A percentile compares a stretch with the other conserved stretches of the same genome.
phyloP scores from a whole-genome alignment of 2,329 filamentous ascomycete species.

The Aulographum hederae region DNA sequence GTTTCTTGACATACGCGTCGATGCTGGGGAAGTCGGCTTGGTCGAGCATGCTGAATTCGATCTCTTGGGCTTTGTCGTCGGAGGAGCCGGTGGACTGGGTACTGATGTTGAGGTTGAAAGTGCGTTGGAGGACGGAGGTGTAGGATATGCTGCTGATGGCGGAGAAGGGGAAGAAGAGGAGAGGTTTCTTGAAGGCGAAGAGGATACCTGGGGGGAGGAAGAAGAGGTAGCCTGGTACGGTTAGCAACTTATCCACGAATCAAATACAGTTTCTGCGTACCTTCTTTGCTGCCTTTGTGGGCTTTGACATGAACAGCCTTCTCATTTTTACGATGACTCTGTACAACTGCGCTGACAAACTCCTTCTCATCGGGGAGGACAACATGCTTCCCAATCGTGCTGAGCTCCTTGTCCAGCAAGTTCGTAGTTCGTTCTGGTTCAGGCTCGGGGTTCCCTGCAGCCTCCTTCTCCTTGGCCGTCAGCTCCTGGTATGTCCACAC shows the following conservation, averaged over 20 bases:
- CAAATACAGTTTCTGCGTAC: constrained; percentile 15
- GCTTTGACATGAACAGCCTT: constrained; percentile 46
- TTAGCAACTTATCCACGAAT: constrained; percentile 1
- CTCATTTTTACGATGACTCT: constrained; percentile 43
- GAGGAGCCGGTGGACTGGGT: constrained; percentile 9
- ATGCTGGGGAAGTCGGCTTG: constrained; percentile 44
- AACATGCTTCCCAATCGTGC: constrained; percentile 25
- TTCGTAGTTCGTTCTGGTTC: constrained; percentile 3
- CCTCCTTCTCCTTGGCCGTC: constrained; percentile 21
- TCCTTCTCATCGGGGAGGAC: constrained; percentile 35
- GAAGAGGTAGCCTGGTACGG: constrained; percentile 38
- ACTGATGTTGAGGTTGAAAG: constrained; percentile 44
- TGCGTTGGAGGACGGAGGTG: constrained; percentile 44
- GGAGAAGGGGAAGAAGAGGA: constrained; percentile 42
- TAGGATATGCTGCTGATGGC: constrained; percentile 41
- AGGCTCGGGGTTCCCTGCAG: constrained; percentile 23
- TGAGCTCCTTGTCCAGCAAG: constrained; percentile 29
- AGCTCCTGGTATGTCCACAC: constrained; percentile 42
- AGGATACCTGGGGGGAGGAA: constrained; percentile 42
- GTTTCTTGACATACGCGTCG: constrained; percentile 41
- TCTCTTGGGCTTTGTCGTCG: constrained; percentile 28
- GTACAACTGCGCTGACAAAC: constrained; percentile 40
- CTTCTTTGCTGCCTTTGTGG: constrained; percentile 46
- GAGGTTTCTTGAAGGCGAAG: constrained; percentile 47
- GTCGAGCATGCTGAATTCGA: constrained; percentile 48